Percentiles rank a stretch among this genome's conserved stretches.
Conservation (phyloP, 2,329 filamentous ascomycete species). For the Botrytis cinerea region DNA sequence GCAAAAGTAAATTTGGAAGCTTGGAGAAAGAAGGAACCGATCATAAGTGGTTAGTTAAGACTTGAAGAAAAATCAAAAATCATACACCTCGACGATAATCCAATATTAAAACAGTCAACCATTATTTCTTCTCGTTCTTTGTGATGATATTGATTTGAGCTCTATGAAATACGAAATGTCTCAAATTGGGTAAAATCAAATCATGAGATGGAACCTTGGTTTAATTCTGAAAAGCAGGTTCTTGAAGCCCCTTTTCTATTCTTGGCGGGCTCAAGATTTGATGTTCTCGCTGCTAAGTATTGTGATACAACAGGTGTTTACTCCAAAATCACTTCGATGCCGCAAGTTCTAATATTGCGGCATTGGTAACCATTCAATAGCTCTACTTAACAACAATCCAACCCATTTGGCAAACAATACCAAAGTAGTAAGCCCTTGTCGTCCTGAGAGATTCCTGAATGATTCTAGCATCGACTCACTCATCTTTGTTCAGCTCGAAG, state of each 20-base stretch:
- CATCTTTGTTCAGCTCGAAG: not conserved
- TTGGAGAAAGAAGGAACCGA: not conserved
- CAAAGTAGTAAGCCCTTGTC: not conserved
- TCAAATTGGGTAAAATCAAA: not conserved
- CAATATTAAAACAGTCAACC: not conserved
- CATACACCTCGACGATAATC: not conserved
- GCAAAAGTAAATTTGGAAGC: not conserved
- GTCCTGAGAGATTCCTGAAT: not conserved
- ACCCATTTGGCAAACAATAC: not conserved
- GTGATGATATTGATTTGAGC: not conserved
- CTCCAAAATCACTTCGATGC: not conserved
- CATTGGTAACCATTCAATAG: not conserved
- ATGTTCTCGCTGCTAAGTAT: not conserved
- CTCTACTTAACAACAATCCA: not conserved
- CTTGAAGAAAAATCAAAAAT: not conserved
- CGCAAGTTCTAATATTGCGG: not conserved
- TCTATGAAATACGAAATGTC: not conserved
- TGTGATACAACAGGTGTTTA: not conserved
- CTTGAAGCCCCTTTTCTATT: not conserved
- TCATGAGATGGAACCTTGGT: not conserved
- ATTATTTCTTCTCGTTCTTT: not conserved
- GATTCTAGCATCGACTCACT: not conserved
- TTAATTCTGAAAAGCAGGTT: not conserved
- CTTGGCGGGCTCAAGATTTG: not conserved
- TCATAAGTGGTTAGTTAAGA: not conserved